These are phyloP conservation scores for Alternaria ethzedia DNA, from an alignment of 2,329 filamentous ascomycete genomes.

Conservation along the genomic window DNA sequence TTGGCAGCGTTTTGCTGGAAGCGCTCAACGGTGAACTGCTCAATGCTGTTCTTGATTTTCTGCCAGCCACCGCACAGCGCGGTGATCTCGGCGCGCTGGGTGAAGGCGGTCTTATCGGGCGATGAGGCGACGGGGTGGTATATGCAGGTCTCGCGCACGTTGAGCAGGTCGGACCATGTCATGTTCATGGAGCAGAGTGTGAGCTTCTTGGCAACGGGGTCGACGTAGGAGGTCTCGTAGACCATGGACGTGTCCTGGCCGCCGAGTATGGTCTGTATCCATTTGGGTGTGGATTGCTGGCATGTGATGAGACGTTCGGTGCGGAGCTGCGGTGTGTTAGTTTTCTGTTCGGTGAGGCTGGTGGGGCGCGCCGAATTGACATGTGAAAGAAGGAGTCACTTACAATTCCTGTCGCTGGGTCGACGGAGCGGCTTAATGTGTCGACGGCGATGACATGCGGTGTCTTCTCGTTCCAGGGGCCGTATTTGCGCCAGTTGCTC, in stretches of 20 bases:
- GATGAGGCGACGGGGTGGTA: constrained; percentile 69
- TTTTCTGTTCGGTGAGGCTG: background rate
- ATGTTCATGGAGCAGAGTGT: constrained; percentile 97
- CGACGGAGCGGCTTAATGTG: constrained; percentile 77
- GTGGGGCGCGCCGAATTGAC: constrained; percentile 5
- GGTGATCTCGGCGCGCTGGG: constrained; percentile 90
- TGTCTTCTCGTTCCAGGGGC: constrained; percentile 98
- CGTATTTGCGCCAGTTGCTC: constrained; percentile 98
- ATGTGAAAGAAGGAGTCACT: constrained; percentile 44
- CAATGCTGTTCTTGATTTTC: constrained; percentile 93
- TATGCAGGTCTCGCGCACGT: constrained; percentile 88
- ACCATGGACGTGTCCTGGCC: constrained; percentile 83
- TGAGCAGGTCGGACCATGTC: constrained; percentile 88
- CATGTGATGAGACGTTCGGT: constrained; percentile 73
- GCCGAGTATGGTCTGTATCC: constrained; percentile 81
- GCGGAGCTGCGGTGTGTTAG: constrained; percentile 60
- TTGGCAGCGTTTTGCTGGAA: constrained; percentile 92
- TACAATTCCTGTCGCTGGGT: constrained; percentile 70
- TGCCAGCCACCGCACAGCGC: constrained; percentile 97
- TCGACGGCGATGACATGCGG: constrained; percentile 96
- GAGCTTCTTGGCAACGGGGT: constrained; percentile 80
- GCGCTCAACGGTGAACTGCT: constrained; percentile 85
- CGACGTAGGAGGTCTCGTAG: constrained; percentile 95
- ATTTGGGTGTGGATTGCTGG: constrained; percentile 73
- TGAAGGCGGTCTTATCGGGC: constrained; percentile 75